phyloP scores from a whole-genome alignment of 108 stramenopile species.

The Ochromonas danica region DNA sequence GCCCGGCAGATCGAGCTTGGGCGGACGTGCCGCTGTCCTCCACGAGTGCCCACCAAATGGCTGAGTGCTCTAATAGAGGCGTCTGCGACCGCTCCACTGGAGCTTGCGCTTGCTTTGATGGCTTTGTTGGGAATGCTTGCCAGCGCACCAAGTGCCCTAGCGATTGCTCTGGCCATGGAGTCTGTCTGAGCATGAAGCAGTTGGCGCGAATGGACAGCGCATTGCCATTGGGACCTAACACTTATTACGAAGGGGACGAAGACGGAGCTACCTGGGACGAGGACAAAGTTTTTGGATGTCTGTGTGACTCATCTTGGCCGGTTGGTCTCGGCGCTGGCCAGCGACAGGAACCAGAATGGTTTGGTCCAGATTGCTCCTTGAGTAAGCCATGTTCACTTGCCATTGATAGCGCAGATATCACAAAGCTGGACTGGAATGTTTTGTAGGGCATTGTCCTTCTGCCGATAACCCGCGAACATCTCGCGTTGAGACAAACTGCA shows the following conservation, averaged over 20 bases:
- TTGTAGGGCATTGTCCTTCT: slow-evolving; percentile 36
- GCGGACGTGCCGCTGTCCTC: slow-evolving; percentile 46
- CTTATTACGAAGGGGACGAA: slow-evolving; percentile 50
- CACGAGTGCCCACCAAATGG: slow-evolving; percentile 56
- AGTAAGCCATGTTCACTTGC: background rate
- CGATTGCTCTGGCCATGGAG: slow-evolving; percentile 61
- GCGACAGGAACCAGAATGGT: slow-evolving; percentile 60
- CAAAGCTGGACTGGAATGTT: too few relatives aligned
- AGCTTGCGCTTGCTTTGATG: slow-evolving; percentile 65
- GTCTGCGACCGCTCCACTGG: slow-evolving; percentile 62
- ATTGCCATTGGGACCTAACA: slow-evolving; percentile 43
- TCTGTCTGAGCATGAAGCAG: slow-evolving; percentile 55
- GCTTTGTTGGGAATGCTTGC: slow-evolving; percentile 69
- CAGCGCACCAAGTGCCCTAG: slow-evolving; percentile 65
- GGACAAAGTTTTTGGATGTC: slow-evolving; percentile 62
- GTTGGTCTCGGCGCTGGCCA: slow-evolving; percentile 57
- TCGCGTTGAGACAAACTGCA: slow-evolving; percentile 10
- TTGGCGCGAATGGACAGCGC: slow-evolving; percentile 53
- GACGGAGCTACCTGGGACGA: slow-evolving; percentile 60
- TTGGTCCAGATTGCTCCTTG: slow-evolving; percentile 58
- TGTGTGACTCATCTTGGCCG: slow-evolving; percentile 61
- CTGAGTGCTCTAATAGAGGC: slow-evolving; percentile 71
- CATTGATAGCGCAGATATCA: too few relatives aligned
- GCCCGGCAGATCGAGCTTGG: slow-evolving; percentile 62
- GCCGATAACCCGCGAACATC: slow-evolving; percentile 29